phyloP scores from a whole-genome alignment of 805 yeast genomes.

The Kluyveromyces dobzhanskii region DNA sequence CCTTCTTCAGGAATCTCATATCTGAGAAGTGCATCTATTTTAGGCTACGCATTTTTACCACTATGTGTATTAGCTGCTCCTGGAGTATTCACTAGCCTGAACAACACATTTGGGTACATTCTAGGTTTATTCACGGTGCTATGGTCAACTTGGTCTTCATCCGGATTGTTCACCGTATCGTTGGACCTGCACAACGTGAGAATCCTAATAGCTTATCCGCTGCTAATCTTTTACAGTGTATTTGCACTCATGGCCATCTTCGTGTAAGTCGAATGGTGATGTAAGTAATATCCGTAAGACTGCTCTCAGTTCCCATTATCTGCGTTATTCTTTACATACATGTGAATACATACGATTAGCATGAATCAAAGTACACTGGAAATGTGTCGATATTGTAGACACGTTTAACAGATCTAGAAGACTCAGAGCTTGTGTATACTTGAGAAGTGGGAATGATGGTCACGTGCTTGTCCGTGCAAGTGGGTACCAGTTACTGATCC shows the following conservation, averaged over 20 bases:
- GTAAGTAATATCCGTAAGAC: too few relatives aligned
- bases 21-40: constrained; percentile 74
- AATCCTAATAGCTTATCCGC: constrained; percentile 85
- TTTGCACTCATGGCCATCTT: constrained; percentile 95
- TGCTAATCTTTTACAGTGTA: constrained; percentile 83
- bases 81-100: constrained; percentile 68
- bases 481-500: too few relatives aligned
- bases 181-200: constrained; percentile 79
- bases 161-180: constrained; percentile 85
- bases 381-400: too few relatives aligned
- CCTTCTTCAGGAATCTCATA: neutral
- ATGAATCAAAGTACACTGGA: too few relatives aligned
- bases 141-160: constrained; percentile 92
- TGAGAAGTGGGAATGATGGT: too few relatives aligned
- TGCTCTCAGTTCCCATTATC: too few relatives aligned
- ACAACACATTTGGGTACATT: constrained; percentile 65
- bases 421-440: too few relatives aligned
- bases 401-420: too few relatives aligned
- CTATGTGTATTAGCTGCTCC: constrained; percentile 51
- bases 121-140: constrained; percentile 57
- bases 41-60: constrained; percentile 92
- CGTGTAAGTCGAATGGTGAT: constrained; percentile 36
- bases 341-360: too few relatives aligned
- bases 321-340: too few relatives aligned
- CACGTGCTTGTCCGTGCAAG: too few relatives aligned